Evolutionary conservation across 148 eudicot species (phyloP).

Genomic region (Heliosperma pusillum): DNA sequence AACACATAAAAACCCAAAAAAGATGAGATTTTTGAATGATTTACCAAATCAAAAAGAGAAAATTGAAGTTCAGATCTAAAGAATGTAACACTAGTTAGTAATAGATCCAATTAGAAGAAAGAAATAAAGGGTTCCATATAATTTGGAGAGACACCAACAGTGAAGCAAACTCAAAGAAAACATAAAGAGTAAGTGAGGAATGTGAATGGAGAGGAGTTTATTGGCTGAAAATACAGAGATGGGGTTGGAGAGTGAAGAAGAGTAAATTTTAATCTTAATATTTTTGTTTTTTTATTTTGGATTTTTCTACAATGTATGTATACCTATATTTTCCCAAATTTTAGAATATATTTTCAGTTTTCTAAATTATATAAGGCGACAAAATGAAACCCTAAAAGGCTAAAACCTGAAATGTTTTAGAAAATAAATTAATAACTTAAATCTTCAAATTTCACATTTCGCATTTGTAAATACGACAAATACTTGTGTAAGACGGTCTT

Average conservation of each 20-base stretch:
- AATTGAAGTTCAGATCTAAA: slow-evolving; percentile 31
- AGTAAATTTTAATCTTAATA: not conserved
- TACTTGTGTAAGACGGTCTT: no score
- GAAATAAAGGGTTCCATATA: slow-evolving; percentile 20
- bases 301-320: no score
- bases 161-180: not conserved
- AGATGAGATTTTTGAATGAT: not conserved
- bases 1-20: not conserved
- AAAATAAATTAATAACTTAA: no score
- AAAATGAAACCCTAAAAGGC: no score
- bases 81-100: slow-evolving; percentile 11
- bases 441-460: no score
- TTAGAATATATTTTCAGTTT: no score
- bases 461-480: no score
- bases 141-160: not conserved
- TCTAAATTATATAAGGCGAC: no score
- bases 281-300: not conserved
- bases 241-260: slow-evolving; percentile 6
- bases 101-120: slow-evolving; percentile 31
- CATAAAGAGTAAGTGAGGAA: not conserved
- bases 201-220: not conserved
- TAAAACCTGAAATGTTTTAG: no score
- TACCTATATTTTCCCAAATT: no score
- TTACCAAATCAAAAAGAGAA: slow-evolving; percentile 25
- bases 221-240: slow-evolving; percentile 4